phyloP scores from a whole-genome alignment of 768 basidiomycete species.

The Galerina sulciceps region DNA sequence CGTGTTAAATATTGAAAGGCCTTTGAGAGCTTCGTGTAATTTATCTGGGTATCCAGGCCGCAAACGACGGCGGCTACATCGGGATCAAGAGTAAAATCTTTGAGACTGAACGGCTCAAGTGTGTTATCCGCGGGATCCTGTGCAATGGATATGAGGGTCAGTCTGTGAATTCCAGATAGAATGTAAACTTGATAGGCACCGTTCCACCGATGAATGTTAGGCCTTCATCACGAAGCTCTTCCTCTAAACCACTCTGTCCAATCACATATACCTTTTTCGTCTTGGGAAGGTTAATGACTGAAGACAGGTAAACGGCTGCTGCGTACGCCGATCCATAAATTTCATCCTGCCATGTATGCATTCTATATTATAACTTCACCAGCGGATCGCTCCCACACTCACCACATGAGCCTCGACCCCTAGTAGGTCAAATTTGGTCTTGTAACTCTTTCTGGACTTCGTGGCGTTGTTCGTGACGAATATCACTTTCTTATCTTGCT shows the following conservation, averaged over 20 bases:
- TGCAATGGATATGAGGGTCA: constrained; percentile 5
- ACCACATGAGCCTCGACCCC: constrained; percentile 87
- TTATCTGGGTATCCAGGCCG: constrained; percentile 84
- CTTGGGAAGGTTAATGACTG: constrained; percentile 86
- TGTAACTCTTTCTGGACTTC: constrained; percentile 88
- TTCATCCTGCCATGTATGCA: constrained; percentile 68
- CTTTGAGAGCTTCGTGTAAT: constrained; percentile 93
- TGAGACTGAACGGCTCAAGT: constrained; percentile 68
- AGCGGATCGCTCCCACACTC: constrained; percentile 33
- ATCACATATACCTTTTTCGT: constrained; percentile 96
- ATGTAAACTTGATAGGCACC: constrained; percentile 40
- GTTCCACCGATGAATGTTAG: constrained; percentile 83
- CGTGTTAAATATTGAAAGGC: constrained; percentile 88
- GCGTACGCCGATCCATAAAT: constrained; percentile 94
- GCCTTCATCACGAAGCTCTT: constrained; percentile 90
- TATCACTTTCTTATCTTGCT: constrained; percentile 81
- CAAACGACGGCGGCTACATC: constrained; percentile 92
- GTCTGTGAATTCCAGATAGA: not conserved
- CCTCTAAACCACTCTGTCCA: constrained; percentile 89
- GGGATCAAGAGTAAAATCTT: constrained; percentile 74
- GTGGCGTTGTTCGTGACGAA: constrained; percentile 99
- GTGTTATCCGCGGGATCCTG: constrained; percentile 88
- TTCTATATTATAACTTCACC: not conserved
- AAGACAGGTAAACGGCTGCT: constrained; percentile 74
- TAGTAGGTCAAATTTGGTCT: constrained; percentile 88